Percentiles rank a stretch among this genome's conserved stretches.
Evolutionary conservation across 345 rosid genomes (phyloP).

Genomic region (Bruguiera parviflora): DNA sequence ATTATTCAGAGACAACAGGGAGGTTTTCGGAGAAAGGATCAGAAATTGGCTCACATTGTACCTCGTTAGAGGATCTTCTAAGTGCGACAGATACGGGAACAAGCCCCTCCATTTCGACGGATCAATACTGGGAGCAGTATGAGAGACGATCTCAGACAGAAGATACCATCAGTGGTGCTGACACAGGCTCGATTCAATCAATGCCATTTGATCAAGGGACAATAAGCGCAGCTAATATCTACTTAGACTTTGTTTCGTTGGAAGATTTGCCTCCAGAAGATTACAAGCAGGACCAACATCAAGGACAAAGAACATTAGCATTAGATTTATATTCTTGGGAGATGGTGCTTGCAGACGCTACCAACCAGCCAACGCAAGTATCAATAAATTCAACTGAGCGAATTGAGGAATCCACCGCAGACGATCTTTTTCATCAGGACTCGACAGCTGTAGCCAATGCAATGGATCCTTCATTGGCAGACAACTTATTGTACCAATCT

Average conservation of each 20-base stretch:
- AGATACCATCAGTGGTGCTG: constrained; percentile 14
- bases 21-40: constrained; percentile 31
- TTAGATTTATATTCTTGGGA: constrained; percentile 43
- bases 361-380: constrained; percentile 24
- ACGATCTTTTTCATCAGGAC: constrained; percentile 6
- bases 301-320: constrained; percentile 14
- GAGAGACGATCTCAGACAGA: constrained; percentile 24
- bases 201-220: constrained; percentile 23
- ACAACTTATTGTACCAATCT: constrained; percentile 6
- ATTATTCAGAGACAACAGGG: constrained; percentile 25
- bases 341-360: constrained; percentile 40
- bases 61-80: constrained; percentile 56
- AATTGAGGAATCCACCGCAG: neutral
- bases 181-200: constrained; percentile 31
- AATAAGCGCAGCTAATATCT: constrained; percentile 12
- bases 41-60: constrained; percentile 39
- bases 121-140: constrained; percentile 31
- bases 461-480: neutral
- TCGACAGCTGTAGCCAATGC: neutral
- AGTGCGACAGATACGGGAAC: constrained; percentile 32
- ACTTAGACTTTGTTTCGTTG: constrained; percentile 29
- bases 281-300: neutral
- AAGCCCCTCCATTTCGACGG: constrained; percentile 18
- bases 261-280: constrained; percentile 38
- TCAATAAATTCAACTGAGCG: constrained; percentile 4